Evolutionary conservation across 2,329 filamentous ascomycete species (phyloP).

Genomic region (Paraconiothyrium sp.): DNA sequence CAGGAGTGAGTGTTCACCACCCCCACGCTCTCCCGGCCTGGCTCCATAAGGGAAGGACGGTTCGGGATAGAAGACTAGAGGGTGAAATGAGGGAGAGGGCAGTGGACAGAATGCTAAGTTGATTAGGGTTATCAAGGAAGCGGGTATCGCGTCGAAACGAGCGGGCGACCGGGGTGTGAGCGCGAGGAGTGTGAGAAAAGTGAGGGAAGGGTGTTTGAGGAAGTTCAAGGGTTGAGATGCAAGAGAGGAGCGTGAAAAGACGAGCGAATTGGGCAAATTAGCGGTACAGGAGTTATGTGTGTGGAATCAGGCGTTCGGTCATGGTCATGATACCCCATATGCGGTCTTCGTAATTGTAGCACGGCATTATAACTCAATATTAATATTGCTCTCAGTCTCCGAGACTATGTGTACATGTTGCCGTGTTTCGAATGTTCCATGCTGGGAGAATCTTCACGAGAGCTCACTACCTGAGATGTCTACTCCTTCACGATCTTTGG

Average conservation of each 20-base stretch:
- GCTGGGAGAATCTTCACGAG: neutral
- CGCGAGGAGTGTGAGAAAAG: conserved; percentile 79
- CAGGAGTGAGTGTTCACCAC: conserved; percentile 60
- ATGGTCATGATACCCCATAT: conserved; percentile 13
- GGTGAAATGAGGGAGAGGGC: neutral
- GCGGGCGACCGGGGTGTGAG: conserved; percentile 77
- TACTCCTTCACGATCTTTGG: conserved; percentile 48
- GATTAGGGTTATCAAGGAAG: conserved; percentile 78
- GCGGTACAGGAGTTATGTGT: neutral
- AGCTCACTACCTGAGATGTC: neutral
- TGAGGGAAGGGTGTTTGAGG: conserved; percentile 67
- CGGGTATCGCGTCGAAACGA: conserved; percentile 77
- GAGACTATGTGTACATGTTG: neutral
- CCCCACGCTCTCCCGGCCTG: neutral
- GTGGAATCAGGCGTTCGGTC: conserved; percentile 9
- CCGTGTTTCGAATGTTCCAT: neutral
- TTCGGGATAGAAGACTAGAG: neutral
- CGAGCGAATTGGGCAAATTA: neutral
- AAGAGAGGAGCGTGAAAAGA: neutral
- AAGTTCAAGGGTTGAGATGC: conserved; percentile 47
- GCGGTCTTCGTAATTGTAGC: neutral
- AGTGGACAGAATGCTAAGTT: conserved; percentile 9
- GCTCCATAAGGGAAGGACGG: neutral
- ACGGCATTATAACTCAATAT: neutral
- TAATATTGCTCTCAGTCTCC: neutral